A percentile compares a stretch with the other conserved stretches of the same genome.
Conservation (phyloP, 495 filamentous ascomycete species). For the Xylaria flabelliformis region DNA sequence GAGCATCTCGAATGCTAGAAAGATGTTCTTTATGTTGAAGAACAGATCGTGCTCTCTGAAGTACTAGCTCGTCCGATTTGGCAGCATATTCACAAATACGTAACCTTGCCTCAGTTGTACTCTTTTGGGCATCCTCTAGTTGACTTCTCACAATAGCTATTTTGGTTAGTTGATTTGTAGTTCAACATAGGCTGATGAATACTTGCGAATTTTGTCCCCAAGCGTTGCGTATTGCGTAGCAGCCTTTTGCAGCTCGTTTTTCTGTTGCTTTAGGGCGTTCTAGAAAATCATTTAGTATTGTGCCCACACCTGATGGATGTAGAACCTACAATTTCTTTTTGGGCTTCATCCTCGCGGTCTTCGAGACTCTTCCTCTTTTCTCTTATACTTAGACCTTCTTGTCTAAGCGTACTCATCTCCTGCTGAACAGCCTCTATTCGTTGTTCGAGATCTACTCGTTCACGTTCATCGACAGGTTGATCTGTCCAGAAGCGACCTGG, state of each 20-base stretch:
- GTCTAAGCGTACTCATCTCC: conserved; percentile 48
- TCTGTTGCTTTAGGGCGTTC: conserved; percentile 42
- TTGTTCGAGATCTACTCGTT: conserved; percentile 58
- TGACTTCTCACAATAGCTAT: conserved; percentile 62
- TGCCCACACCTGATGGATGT: background rate
- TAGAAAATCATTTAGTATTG: conserved; percentile 38
- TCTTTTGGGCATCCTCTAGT: conserved; percentile 48
- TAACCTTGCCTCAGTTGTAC: conserved; percentile 41
- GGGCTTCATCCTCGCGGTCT: conserved; percentile 19
- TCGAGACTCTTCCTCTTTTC: conserved; percentile 23
- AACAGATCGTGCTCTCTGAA: conserved; percentile 68
- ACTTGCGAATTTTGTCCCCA: conserved; percentile 71
- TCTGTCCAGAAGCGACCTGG: conserved; percentile 74
- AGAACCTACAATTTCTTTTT: conserved; percentile 43
- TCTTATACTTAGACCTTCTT: conserved; percentile 42
- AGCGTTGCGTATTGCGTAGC: conserved; percentile 66
- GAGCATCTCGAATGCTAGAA: conserved; percentile 60
- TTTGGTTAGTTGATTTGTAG: conserved; percentile 30
- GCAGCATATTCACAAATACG: conserved; percentile 47
- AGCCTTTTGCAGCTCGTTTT: conserved; percentile 65
- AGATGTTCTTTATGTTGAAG: conserved; percentile 67
- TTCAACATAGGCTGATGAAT: conserved; percentile 13
- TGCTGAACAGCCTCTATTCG: conserved; percentile 44
- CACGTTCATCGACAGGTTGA: conserved; percentile 70
- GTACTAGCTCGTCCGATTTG: conserved; percentile 61